These are phyloP conservation scores for Amanita muscaria DNA, from an alignment of 768 basidiomycete genomes.

Conservation along the genomic window DNA sequence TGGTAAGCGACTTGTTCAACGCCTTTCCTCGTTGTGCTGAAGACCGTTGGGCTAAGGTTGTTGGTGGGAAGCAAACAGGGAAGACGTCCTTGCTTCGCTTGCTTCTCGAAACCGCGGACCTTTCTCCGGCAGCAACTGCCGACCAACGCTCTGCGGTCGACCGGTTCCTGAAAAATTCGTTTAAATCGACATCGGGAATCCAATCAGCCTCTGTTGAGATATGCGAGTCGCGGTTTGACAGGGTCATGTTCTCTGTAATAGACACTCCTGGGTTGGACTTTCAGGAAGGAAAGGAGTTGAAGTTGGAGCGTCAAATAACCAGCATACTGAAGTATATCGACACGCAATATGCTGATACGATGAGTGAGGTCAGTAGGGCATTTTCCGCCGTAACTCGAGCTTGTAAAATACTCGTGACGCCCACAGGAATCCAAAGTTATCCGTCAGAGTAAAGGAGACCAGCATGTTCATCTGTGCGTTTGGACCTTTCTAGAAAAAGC, in stretches of 20 bases:
- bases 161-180: slow-evolving; percentile 51
- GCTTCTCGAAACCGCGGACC: slow-evolving; percentile 76
- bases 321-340: slow-evolving; percentile 71
- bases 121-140: slow-evolving; percentile 66
- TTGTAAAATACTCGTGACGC: slow-evolving; percentile 6
- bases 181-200: slow-evolving; percentile 55
- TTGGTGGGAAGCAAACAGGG: slow-evolving; percentile 72
- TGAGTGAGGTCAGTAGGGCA: slow-evolving; percentile 60
- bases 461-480: slow-evolving; percentile 80
- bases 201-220: slow-evolving; percentile 71
- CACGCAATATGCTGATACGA: slow-evolving; percentile 73
- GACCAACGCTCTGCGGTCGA: slow-evolving; percentile 64
- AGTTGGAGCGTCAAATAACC: slow-evolving; percentile 72
- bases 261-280: slow-evolving; percentile 86
- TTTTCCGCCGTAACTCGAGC: neutral
- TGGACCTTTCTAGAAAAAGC: slow-evolving; percentile 1
- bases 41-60: slow-evolving; percentile 41
- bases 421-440: slow-evolving; percentile 83
- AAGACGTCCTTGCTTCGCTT: slow-evolving; percentile 79
- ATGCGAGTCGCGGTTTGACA: slow-evolving; percentile 74
- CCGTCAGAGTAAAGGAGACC: slow-evolving; percentile 80
- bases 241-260: slow-evolving; percentile 70
- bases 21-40: slow-evolving; percentile 5
- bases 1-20: slow-evolving; percentile 39
- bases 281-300: slow-evolving; percentile 59